Evolutionary conservation across 2,329 filamentous ascomycete species (phyloP), one percentile per base, ranked within the genome.

Genomic region (Penicillium griseofulvum): DNA sequence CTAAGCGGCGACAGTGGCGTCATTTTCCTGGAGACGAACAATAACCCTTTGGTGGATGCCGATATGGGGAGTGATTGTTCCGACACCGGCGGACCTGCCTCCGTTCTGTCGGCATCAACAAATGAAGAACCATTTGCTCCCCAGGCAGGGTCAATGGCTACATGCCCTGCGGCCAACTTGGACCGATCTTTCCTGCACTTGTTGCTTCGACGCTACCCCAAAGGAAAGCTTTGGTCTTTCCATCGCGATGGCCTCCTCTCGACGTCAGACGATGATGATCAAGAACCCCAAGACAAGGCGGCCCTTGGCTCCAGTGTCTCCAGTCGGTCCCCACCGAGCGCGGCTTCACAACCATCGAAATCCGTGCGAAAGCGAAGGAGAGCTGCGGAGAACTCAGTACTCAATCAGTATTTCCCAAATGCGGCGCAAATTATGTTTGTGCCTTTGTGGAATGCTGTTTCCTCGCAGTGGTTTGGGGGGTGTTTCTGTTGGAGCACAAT

Each of bases 361-460:
- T 49, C 60, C 5, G 44, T 56, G 14, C 56, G 57, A 5, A 71
- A 65, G 51, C 68, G 66, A 44, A 65, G 70, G 63, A 65, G 69
- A 60, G 65, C 69, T 45, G 52, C 67, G 17, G 69, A 79, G 64
- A 74, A 73, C 46, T 63, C 66, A 6, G 61, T 74, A 42, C 65
- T 80, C 9, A 74, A 74, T 26, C 67, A 71, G 19, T 75, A 77
- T 51, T 81, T 83, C 44, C 79, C 79, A 0, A 71, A 71, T 22
- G 76, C 77, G 1, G 69, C 74, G 1, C 79, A 79, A 46, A 68
- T 83, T 5, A 72, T 81, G 4, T 82, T 82, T 54, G 67, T 81
- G 6, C 80, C 80, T 0, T 60, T 82, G 0, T 82, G 79, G 76
- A 80, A 82, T 61, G 74, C 76, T 16, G 75, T 74, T 12, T 74